Percentiles rank a stretch among this genome's conserved stretches.
These are phyloP conservation scores for Gossypium turneri DNA, from an alignment of 345 rosid species.

Conservation along the genomic window DNA sequence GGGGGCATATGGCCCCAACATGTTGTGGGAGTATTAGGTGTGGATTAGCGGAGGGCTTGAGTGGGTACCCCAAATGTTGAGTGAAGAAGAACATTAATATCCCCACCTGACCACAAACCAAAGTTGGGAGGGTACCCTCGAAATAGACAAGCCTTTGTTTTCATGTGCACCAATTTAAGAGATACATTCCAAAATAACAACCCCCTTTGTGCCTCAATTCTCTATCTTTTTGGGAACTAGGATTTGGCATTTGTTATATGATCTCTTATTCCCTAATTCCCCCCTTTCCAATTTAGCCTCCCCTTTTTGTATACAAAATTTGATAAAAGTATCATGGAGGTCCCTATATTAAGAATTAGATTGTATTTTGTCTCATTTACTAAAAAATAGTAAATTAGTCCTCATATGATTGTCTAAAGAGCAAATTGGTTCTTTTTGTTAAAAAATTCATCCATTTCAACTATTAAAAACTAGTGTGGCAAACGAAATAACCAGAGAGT, in stretches of 20 bases:
- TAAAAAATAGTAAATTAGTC: too few relatives aligned
- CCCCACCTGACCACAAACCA: constrained; percentile 46
- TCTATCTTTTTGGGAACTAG: too few relatives aligned
- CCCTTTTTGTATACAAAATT: not conserved
- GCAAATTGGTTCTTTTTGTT: too few relatives aligned
- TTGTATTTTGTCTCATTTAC: too few relatives aligned
- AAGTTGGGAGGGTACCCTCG: constrained; percentile 36
- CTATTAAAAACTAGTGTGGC: too few relatives aligned
- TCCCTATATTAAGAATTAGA: too few relatives aligned
- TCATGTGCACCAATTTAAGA: constrained; percentile 77
- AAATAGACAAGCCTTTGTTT: constrained; percentile 62
- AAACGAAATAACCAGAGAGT: too few relatives aligned
- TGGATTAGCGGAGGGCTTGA: constrained; percentile 41
- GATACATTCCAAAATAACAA: constrained; percentile 59
- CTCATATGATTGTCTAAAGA: too few relatives aligned
- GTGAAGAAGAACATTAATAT: constrained; percentile 45
- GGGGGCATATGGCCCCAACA: constrained; percentile 51
- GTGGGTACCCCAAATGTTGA: constrained; percentile 53
- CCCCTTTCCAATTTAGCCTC: not conserved
- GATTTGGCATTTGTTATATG: not conserved
- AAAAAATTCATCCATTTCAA: too few relatives aligned
- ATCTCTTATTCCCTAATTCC: not conserved
- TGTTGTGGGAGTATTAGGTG: constrained; percentile 71
- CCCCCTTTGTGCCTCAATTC: constrained; percentile 25
- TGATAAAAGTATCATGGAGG: too few relatives aligned